Evolutionary conservation across 441 rosid species (phyloP).

Genomic region (Populus trichocarpa): DNA sequence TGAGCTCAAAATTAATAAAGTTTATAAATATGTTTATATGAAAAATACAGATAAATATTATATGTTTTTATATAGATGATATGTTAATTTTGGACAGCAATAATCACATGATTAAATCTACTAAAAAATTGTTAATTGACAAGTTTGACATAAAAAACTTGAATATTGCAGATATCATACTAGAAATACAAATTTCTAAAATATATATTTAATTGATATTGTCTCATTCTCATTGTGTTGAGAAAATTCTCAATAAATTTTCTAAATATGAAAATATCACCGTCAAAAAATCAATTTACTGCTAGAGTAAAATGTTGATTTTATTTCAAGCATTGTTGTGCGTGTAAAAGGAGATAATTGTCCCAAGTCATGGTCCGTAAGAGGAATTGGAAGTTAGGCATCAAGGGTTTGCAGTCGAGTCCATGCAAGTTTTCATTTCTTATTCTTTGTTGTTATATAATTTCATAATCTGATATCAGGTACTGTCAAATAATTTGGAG

Average conservation of each 20-base stretch:
- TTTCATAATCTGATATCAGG: neutral
- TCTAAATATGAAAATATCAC: too few species aligned
- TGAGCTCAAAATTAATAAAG: slow-evolving; percentile 27
- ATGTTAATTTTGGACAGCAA: neutral
- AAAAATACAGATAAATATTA: too few species aligned
- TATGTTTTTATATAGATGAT: neutral
- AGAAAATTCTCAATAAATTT: too few species aligned
- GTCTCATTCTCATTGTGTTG: too few species aligned
- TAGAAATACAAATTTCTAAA: too few species aligned
- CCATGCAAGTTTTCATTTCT: neutral
- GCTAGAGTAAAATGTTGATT: neutral
- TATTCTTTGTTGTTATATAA: neutral
- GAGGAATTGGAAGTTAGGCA: neutral
- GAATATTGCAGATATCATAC: too few species aligned
- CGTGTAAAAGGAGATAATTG: neutral
- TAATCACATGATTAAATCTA: too few species aligned
- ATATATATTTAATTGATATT: too few species aligned
- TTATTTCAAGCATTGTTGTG: neutral
- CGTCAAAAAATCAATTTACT: too few species aligned
- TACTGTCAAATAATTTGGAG: neutral
- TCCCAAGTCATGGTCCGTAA: neutral
- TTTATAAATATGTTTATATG: too few species aligned
- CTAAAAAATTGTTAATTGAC: too few species aligned
- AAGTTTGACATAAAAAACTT: too few species aligned
- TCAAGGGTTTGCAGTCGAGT: neutral